A percentile compares a stretch with the other conserved stretches of the same genome.
Evolutionary conservation across 352 stramenopile genomes (phyloP).

Genomic region (Pythium periplocum): DNA sequence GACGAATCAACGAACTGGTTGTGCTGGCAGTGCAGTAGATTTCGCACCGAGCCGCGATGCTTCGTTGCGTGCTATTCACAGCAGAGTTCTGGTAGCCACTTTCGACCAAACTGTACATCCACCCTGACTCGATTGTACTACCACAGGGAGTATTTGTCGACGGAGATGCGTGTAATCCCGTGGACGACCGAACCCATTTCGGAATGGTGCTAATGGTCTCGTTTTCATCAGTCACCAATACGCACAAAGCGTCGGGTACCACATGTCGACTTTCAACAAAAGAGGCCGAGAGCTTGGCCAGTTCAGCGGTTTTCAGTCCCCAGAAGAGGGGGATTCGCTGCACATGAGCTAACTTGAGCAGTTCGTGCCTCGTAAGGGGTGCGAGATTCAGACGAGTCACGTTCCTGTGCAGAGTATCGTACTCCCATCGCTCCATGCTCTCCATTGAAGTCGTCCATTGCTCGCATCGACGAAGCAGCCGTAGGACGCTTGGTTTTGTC

Average conservation of each 20-base stretch:
- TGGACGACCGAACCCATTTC: conserved; percentile 2
- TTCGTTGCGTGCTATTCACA: no score
- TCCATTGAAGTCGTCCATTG: not conserved
- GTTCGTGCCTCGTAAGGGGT: conserved; percentile 4
- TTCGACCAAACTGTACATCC: no score
- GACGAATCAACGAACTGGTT: not conserved
- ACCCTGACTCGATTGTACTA: no score
- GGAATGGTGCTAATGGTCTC: conserved; percentile 1
- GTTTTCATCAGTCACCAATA: conserved; percentile 2
- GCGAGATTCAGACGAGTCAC: conserved; percentile 2
- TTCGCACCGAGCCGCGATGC: no score
- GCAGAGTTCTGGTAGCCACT: no score
- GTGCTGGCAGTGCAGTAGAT: no score
- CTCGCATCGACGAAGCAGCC: conserved; percentile 2
- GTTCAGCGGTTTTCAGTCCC: conserved; percentile 8
- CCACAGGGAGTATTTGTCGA: no score
- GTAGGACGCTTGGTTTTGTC: not conserved
- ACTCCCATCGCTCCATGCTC: conserved; percentile 2
- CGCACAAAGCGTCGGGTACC: conserved; percentile 8
- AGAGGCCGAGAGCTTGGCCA: conserved; percentile 9
- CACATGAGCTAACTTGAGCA: conserved; percentile 10
- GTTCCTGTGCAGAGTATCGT: not conserved
- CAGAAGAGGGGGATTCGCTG: conserved; percentile 9
- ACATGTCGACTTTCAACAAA: conserved; percentile 14
- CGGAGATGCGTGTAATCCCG: no score